phyloP scores from a whole-genome alignment of 495 filamentous ascomycete species.

The Xeromyces bisporus region DNA sequence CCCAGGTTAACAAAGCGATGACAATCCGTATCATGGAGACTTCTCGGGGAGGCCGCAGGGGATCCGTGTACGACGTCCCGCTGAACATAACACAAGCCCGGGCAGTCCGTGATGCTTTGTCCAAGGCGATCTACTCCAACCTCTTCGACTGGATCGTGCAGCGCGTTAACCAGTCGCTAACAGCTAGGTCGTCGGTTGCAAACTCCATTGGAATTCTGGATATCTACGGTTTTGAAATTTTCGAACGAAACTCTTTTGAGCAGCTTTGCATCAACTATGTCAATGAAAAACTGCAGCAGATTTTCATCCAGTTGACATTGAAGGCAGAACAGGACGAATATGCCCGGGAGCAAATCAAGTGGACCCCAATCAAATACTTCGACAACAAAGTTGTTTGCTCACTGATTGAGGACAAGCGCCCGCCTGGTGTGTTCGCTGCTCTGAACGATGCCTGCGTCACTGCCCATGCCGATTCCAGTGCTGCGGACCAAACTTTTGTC shows the following conservation, averaged over 20 bases:
- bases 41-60: slow-evolving; percentile 59
- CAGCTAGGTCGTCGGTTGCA: slow-evolving; percentile 53
- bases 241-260: slow-evolving; percentile 97
- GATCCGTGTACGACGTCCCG: slow-evolving; percentile 79
- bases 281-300: slow-evolving; percentile 98
- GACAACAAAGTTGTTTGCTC: slow-evolving; percentile 99
- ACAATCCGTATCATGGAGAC: slow-evolving; percentile 85
- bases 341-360: slow-evolving; percentile 86
- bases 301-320: slow-evolving; percentile 95
- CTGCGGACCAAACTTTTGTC: slow-evolving; percentile 91
- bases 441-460: slow-evolving; percentile 96
- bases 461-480: slow-evolving; percentile 83
- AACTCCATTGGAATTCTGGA: slow-evolving; percentile 95
- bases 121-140: slow-evolving; percentile 93
- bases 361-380: slow-evolving; percentile 99
- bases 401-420: slow-evolving; percentile 81
- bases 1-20: slow-evolving; percentile 70
- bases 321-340: slow-evolving; percentile 99
- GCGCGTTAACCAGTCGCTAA: slow-evolving; percentile 77
- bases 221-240: slow-evolving; percentile 99
- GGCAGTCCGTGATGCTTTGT: slow-evolving; percentile 81
- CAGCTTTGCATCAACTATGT: slow-evolving; percentile 99
- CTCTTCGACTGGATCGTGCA: slow-evolving; percentile 98
- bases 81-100: slow-evolving; percentile 81
- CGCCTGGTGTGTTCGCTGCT: slow-evolving; percentile 87